These are phyloP conservation scores for Priceomyces haplophilus DNA, from an alignment of 805 yeast genomes.

Conservation along the genomic window DNA sequence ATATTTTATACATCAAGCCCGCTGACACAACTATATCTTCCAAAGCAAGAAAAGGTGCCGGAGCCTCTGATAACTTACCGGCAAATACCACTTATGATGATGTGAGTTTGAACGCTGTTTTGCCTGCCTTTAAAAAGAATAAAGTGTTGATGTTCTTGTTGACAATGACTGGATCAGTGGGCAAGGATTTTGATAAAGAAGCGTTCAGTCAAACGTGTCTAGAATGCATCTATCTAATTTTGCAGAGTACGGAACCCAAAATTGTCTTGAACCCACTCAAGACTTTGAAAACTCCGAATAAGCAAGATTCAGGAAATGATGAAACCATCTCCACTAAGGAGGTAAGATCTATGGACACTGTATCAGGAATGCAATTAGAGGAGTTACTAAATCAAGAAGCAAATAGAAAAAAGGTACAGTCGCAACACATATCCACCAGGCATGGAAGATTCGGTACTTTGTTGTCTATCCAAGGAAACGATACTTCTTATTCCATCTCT, in stretches of 20 bases:
- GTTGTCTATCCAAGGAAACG: conserved; percentile 64
- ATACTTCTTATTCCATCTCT: conserved; percentile 59
- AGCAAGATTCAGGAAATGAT: conserved; percentile 13
- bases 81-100: conserved; percentile 60
- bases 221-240: conserved; percentile 65
- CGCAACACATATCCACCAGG: conserved; percentile 58
- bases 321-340: conserved; percentile 5
- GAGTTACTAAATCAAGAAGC: conserved; percentile 61
- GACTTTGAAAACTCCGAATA: conserved; percentile 1
- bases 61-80: conserved; percentile 46
- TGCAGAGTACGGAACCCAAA: conserved; percentile 52
- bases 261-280: conserved; percentile 14
- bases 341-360: conserved; percentile 14
- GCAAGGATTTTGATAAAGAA: conserved; percentile 58
- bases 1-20: conserved; percentile 75
- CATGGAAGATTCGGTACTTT: conserved; percentile 92
- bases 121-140: conserved; percentile 60
- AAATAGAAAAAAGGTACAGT: conserved; percentile 46
- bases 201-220: conserved; percentile 60
- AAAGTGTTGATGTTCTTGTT: conserved; percentile 70
- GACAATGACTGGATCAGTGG: conserved; percentile 67
- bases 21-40: conserved; percentile 51
- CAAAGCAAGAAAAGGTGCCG: conserved; percentile 35
- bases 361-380: conserved; percentile 41
- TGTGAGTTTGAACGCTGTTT: conserved; percentile 57